Base-by-base conservation (phyloP, 176 grass and related monocot species). In the Zoysia japonica region DNA sequence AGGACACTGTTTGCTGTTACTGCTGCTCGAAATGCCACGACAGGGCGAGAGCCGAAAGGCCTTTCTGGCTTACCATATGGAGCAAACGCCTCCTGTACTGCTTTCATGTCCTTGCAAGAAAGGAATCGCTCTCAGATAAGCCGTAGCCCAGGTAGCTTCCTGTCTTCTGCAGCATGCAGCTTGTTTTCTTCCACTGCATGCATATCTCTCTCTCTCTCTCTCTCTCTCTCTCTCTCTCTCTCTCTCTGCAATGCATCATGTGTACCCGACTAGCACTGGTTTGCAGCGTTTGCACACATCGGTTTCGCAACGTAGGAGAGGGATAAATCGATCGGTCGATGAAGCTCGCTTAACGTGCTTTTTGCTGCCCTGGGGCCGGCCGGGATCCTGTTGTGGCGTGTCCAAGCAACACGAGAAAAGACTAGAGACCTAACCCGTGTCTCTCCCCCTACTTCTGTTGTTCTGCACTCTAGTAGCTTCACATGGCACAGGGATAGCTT, bases 71-170 rank as follows among this genome's bases (percentile, higher is more conserved):
- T 63, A 35, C 69, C 69, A 74, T 55, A 79, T 64, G 75, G 69
- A 80, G 86, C 46, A 79, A 79, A 71, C 53, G 8, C 48, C 7
- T 2, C 2, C 82, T 14, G 11, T 16, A 5, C 60, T 74, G 37
- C 71, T 16, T 61, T 20, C 65, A 3, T 2, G 60, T 13, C 5
- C 17, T 61, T 43, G 75, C 62, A 87, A 79, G 69, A 19, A 83
- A 88, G 61, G 86, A 84, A 75, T 80, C 76, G 44, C 70, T 45
- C 76, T 14, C 80, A 75, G 68, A 74, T 40, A 45, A 67, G 63
- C 63, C 39, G 35, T 35, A 1, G 70, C 69, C 69, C 19, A 47
- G 46, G 36, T 70, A 70, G 19, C 54, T n/a, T 20, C 48, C 16
- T n/a, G 5, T 2, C 53, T 7, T 20, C 51, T 20, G 51, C 64